Evolutionary conservation across 768 basidiomycete genomes (phyloP).

Genomic region (Mycena pura): DNA sequence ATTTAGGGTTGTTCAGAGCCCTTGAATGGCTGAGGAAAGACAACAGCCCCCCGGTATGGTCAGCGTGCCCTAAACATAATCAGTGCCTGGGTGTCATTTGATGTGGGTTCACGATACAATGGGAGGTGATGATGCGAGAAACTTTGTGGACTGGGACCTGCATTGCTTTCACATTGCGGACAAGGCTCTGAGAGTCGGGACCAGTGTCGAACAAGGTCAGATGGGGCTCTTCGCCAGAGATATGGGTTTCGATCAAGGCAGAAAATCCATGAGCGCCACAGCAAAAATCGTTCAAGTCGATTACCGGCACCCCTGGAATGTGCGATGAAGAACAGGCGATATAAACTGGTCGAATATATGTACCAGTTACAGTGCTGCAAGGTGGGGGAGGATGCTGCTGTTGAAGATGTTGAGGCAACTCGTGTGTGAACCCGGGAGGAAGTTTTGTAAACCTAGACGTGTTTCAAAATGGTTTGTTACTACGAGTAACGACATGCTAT

Average conservation of each 20-base stretch:
- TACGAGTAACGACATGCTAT: too few species aligned
- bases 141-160: conserved; percentile 59
- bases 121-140: conserved; percentile 71
- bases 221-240: conserved; percentile 49
- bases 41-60: conserved; percentile 77
- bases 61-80: conserved; percentile 55
- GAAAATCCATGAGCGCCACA: conserved; percentile 85
- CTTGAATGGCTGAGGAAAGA: conserved; percentile 65
- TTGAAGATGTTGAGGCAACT: conserved; percentile 67
- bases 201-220: conserved; percentile 85
- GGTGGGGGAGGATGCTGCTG: conserved; percentile 48
- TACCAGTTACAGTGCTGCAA: conserved; percentile 19
- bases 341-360: conserved; percentile 41
- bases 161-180: conserved; percentile 73
- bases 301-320: conserved; percentile 57
- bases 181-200: conserved; percentile 76
- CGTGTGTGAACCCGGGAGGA: conserved; percentile 79
- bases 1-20: conserved; percentile 30
- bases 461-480: not conserved
- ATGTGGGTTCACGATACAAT: conserved; percentile 47
- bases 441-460: conserved; percentile 74
- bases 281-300: conserved; percentile 77
- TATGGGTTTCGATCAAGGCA: conserved; percentile 74
- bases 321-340: not conserved
- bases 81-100: not conserved